Base-by-base conservation (phyloP, 768 basidiomycete species). In the Termitomyces sp. region DNA sequence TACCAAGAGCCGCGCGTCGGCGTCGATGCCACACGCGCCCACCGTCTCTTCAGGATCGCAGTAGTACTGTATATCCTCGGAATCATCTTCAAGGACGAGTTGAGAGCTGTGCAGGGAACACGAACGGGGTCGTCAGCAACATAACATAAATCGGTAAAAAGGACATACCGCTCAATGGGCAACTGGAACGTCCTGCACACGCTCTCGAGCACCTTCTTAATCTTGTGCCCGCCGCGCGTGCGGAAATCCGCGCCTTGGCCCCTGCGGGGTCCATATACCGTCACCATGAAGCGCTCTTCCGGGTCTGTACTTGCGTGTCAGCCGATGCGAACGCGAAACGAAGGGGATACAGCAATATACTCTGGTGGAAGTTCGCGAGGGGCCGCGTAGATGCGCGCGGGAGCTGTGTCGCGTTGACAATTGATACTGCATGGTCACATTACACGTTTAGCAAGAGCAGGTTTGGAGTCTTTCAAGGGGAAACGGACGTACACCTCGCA, bases 141-240 rank as follows among this genome's bases (percentile, higher is more conserved):
- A 10, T 26, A 2, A n/a, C n/a, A 8, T 1, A 10, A 20, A 20
- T 20, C 0, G 1, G 4, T 20, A 14, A 42, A 44, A 35, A 22
- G 24, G 20, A 63, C 71, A 43, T 47, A 73, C 74, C 60, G 62
- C 6, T 66, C 59, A 22, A 56, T 64, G 36, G 75, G 73, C 24
- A 77, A 56, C 0, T 61, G 68, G 43, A 77, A 78, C n/a, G 71
- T 74, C 47, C 66, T 72, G 56, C 77, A 78, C 3, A 70, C 77
- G 16, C 72, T 72, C 38, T 65, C 64, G 5, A 80, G 68, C 22
- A 80, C 74, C 61, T 77, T 78, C 35, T 66, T 62, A 14, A 78
- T 73, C 36, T 61, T 60, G 62, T 80, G 76, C 49, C 70, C 73
- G 13, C 73, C 75, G 43, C 77, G 75, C 2, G 76, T 76, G 60